Percentiles rank a stretch among this genome's conserved stretches.
Evolutionary conservation across 352 stramenopile genomes (phyloP).

Genomic region (Phytophthora sansomeana): DNA sequence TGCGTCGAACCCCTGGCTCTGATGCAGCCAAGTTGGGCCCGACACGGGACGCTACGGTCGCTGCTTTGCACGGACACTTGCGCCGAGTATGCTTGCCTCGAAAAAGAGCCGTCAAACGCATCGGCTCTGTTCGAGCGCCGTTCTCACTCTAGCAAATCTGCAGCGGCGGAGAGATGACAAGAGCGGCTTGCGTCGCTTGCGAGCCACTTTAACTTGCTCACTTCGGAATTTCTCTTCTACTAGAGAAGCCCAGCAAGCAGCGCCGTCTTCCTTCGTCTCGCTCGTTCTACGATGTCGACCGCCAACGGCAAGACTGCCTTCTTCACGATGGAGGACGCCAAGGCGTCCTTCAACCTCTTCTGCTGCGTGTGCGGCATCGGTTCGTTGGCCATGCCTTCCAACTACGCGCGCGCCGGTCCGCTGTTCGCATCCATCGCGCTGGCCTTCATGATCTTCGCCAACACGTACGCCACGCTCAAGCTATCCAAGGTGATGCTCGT

Average conservation of each 20-base stretch:
- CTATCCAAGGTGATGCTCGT: conserved; percentile 48
- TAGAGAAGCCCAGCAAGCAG: conserved; percentile 28
- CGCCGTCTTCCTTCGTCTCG: conserved; percentile 15
- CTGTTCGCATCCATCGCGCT: too few species aligned
- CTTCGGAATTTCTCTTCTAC: conserved; percentile 37
- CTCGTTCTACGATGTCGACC: conserved; percentile 44
- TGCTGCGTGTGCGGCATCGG: too few species aligned
- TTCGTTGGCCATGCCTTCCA: too few species aligned
- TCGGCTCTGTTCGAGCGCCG: conserved; percentile 24
- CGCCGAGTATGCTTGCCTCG: not conserved
- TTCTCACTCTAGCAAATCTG: conserved; percentile 29
- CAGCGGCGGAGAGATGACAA: conserved; percentile 11
- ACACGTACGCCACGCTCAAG: conserved; percentile 48
- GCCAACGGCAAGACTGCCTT: too few species aligned
- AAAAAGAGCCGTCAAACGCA: conserved; percentile 1
- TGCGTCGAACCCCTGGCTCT: not conserved
- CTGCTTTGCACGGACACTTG: conserved; percentile 7
- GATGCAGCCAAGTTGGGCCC: conserved; percentile 5
- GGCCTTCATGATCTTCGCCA: conserved; percentile 53
- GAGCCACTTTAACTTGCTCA: conserved; percentile 33
- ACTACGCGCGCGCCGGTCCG: too few species aligned
- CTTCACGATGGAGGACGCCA: too few species aligned
- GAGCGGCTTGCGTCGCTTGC: conserved; percentile 1
- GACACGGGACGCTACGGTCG: not conserved
- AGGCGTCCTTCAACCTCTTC: too few species aligned